Conservation (phyloP, 331 rosid genomes). For the Rosa hybrid region DNA sequence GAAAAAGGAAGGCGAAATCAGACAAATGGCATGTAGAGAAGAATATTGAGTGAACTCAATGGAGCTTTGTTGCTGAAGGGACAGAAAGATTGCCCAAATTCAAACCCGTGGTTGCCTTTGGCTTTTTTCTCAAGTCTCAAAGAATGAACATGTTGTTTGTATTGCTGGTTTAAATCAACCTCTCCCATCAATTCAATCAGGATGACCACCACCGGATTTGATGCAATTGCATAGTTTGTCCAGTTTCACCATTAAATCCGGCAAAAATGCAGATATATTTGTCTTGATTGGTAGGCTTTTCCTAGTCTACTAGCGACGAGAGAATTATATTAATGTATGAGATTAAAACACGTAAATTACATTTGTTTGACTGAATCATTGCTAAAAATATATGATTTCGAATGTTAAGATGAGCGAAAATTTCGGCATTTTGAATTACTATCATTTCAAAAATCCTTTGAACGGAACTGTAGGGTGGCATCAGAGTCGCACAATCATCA, state of each 20-base stretch:
- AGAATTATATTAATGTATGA: background rate
- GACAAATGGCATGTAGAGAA: background rate
- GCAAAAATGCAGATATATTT: background rate
- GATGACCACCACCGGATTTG: background rate
- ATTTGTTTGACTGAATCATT: fast-evolving
- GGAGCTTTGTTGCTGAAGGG: background rate
- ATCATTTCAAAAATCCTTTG: background rate
- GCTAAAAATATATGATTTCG: too few species aligned
- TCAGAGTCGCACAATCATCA: background rate
- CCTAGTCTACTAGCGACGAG: background rate
- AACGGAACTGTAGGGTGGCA: background rate
- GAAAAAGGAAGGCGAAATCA: background rate
- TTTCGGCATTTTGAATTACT: too few species aligned
- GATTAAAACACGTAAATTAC: too few species aligned
- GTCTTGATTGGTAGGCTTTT: background rate
- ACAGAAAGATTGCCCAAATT: background rate
- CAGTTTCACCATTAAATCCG: background rate
- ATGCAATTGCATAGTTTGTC: background rate
- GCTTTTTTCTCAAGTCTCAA: background rate
- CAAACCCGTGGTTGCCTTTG: slow-evolving; percentile 4
- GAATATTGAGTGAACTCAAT: background rate
- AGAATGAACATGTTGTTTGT: background rate
- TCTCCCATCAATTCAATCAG: slow-evolving; percentile 6
- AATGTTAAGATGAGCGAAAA: too few species aligned
- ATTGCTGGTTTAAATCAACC: background rate